Base-by-base conservation (phyloP, 495 filamentous ascomycete genomes). In the Massariosphaeria phaeospora region DNA sequence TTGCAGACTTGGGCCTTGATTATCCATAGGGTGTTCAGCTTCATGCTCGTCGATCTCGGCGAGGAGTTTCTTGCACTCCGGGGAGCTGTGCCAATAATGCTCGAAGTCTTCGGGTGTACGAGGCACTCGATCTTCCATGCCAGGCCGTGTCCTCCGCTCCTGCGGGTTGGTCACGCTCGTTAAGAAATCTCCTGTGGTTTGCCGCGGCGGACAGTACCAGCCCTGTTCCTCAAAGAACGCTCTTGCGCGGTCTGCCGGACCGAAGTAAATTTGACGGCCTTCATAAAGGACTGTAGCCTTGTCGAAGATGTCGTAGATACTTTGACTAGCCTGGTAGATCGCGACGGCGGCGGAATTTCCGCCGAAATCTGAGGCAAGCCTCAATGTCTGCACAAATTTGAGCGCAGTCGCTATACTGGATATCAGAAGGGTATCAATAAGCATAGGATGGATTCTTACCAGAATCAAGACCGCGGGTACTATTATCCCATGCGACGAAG, bases 271-370 rank as follows among this genome's bases (percentile, higher is more conserved):
- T 31, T 69, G 63, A 1, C 68, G 60, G 20, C 69, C 69, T 48
- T 69, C 62, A 40, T 72, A 68, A 0, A 72, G 56, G 2, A 72
- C 52, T 17, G 56, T 23, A 10, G 57, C 68, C 43, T 70, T 70
- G 61, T 72, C 66, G 51, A 72, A 70, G 12, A 41, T 34, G 18
- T 55, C 38, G 29, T 57, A 52, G 21, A 57, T 52, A 26, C 84
- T 80, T 21, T 94, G 85, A 25, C 84, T 82, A 0, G 86, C 85
- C 62, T 95, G 89, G 66, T 95, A 93, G 58, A 93, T 85, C 7
- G 88, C 85, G n/a, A 93, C 86, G 40, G 80, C 73, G 79, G 52
- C 76, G 71, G 51, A 36, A 7, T 7, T 24, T 4, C n/a, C 44
- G 35, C 34, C 31, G 1, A 62, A 25, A 33, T 71, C 61, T 29